These are phyloP conservation scores for Rhodotorula mucilaginosa DNA, from an alignment of 1,284 basidiomycete species.

Conservation along the genomic window DNA sequence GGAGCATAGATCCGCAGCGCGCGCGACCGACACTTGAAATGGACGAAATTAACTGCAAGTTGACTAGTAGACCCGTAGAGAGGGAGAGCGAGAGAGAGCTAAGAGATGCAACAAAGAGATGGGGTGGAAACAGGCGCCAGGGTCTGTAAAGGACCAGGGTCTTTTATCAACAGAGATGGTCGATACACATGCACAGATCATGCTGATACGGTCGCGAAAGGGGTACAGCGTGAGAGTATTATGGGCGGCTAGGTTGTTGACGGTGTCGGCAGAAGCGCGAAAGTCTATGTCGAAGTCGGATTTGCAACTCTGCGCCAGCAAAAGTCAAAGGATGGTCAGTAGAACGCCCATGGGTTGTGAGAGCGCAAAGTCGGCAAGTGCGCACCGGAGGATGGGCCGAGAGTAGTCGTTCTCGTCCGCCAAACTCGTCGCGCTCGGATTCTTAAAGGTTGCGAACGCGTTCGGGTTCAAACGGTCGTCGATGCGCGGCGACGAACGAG, in stretches of 20 bases:
- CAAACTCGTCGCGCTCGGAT: constrained; percentile 22
- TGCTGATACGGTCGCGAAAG: too few species aligned
- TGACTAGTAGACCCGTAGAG: too few species aligned
- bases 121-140: background rate
- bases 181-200: background rate
- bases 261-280: too few species aligned
- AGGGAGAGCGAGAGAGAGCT: background rate
- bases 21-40: background rate
- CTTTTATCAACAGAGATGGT: background rate
- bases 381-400: constrained; percentile 35
- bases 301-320: too few species aligned
- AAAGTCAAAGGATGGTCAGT: background rate
- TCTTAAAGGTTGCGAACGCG: constrained; percentile 4
- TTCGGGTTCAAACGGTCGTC: constrained; percentile 34
- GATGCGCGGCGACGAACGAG: background rate
- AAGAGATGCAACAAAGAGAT: background rate
- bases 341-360: too few species aligned
- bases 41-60: too few species aligned
- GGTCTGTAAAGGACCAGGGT: background rate
- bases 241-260: too few species aligned
- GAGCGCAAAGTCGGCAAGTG: too few species aligned
- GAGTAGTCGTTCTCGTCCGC: constrained; percentile 38
- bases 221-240: too few species aligned
- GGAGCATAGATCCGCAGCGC: background rate
- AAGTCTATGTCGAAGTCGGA: too few species aligned